Percentiles rank a stretch among this genome's conserved stretches.
These are phyloP conservation scores for Coffea canephora DNA, from an alignment of 257 asterid species.

Conservation along the genomic window DNA sequence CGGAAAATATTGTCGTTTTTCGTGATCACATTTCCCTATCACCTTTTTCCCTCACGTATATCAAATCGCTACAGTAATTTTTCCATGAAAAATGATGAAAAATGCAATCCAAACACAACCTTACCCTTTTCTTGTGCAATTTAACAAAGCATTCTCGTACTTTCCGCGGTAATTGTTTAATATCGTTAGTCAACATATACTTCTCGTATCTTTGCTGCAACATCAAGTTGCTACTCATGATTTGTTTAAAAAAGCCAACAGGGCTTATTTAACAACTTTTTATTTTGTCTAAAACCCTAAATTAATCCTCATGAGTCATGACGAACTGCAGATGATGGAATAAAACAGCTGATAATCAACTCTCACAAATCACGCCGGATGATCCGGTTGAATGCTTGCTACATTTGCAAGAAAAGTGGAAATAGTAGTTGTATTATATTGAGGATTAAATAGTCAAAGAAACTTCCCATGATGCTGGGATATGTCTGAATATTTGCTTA, in stretches of 20 bases:
- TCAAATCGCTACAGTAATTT: no score
- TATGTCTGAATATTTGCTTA: no score
- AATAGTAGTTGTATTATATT: not conserved
- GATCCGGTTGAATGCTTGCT: not conserved
- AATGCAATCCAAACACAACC: no score
- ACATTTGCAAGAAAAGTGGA: not conserved
- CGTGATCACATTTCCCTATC: no score
- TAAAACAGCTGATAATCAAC: no score
- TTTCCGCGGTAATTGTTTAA: not conserved
- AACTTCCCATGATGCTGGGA: not conserved
- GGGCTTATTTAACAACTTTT: not conserved
- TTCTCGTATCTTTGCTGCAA: slow-evolving; percentile 2
- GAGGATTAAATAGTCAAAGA: not conserved
- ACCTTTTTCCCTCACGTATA: no score
- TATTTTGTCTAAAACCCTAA: not conserved
- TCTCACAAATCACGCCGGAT: slow-evolving; percentile 2
- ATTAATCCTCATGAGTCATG: slow-evolving; percentile 4
- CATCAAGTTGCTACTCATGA: not conserved
- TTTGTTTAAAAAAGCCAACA: not conserved
- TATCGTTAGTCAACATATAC: not conserved
- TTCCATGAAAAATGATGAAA: no score
- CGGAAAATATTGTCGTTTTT: no score
- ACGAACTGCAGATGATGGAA: not conserved
- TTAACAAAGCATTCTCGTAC: not conserved
- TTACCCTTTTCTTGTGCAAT: no score